Percentiles rank a stretch among this genome's conserved stretches.
phyloP scores from a whole-genome alignment of 352 stramenopile species.

The Pythium insidiosum region DNA sequence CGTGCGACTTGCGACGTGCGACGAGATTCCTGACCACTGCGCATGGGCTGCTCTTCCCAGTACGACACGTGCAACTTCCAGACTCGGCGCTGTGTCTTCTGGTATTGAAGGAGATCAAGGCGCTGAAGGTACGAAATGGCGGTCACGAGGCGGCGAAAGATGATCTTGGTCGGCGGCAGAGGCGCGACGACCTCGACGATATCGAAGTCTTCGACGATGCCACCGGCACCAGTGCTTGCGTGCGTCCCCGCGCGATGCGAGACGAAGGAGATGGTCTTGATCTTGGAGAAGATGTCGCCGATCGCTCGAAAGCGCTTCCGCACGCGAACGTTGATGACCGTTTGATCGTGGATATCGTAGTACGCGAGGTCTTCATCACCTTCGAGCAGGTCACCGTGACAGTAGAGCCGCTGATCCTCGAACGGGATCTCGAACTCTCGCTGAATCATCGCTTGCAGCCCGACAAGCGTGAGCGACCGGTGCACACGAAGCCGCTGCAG shows the following conservation, averaged over 20 bases:
- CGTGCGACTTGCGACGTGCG: neutral
- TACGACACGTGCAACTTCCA: conserved; percentile 35
- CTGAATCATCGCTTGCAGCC: conserved; percentile 45
- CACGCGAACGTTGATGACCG: conserved; percentile 34
- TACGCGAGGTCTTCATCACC: conserved; percentile 47
- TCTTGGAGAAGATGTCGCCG: conserved; percentile 52
- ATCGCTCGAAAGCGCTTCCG: conserved; percentile 46
- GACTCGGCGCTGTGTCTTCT: conserved; percentile 30
- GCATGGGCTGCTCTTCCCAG: conserved; percentile 22
- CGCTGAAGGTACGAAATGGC: conserved; percentile 52
- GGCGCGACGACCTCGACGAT: conserved; percentile 51
- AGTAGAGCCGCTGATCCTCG: conserved; percentile 52
- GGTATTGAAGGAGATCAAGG: conserved; percentile 38
- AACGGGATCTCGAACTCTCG: conserved; percentile 48
- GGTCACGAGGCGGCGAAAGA: conserved; percentile 48
- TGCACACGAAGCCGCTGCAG: conserved; percentile 31
- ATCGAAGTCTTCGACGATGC: conserved; percentile 34
- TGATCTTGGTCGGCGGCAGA: conserved; percentile 38
- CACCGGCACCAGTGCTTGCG: neutral
- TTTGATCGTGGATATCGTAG: conserved; percentile 48
- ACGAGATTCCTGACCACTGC: neutral
- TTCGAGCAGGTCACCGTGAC: conserved; percentile 46
- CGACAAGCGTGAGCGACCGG: conserved; percentile 36
- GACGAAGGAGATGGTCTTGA: conserved; percentile 43
- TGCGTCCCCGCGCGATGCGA: neutral